Evolutionary conservation across 1,139 yeast species (phyloP).

Genomic region (Wickerhamomyces sp.): DNA sequence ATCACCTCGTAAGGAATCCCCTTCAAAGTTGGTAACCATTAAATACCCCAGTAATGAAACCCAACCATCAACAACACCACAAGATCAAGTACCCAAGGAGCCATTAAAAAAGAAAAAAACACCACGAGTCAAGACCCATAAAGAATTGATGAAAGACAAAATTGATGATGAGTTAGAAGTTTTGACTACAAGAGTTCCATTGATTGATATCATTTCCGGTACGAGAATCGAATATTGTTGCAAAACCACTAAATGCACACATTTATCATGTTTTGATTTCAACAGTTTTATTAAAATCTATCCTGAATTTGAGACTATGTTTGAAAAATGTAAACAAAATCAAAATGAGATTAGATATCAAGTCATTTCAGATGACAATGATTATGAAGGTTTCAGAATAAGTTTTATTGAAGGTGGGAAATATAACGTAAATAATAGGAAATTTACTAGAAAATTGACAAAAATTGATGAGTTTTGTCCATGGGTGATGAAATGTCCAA

Average conservation of each 20-base stretch:
- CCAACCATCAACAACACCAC: too few relatives aligned
- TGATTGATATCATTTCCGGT: constrained; percentile 14
- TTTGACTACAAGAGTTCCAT: constrained; percentile 8
- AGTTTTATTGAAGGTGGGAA: not conserved
- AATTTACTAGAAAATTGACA: constrained; percentile 8
- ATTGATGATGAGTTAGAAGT: constrained; percentile 13
- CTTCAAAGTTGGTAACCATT: too few relatives aligned
- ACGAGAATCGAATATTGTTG: constrained; percentile 14
- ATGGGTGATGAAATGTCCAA: constrained; percentile 14
- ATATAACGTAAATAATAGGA: constrained; percentile 1
- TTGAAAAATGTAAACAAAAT: constrained; percentile 4
- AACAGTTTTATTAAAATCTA: constrained; percentile 11
- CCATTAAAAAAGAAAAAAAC: not conserved
- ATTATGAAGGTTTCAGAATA: not conserved
- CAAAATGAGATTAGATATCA: not conserved
- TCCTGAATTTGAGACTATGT: not conserved
- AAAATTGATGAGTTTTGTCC: not conserved
- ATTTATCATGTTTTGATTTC: constrained; percentile 15
- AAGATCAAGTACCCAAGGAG: not conserved
- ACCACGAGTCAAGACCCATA: too few relatives aligned
- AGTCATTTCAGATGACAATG: not conserved
- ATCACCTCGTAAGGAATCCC: too few relatives aligned
- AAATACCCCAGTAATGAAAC: too few relatives aligned
- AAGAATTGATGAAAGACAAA: not conserved
- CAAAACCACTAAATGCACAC: constrained; percentile 11